phyloP scores from a whole-genome alignment of 2,329 filamentous ascomycete species.

The Trichophyton schoenleinii region DNA sequence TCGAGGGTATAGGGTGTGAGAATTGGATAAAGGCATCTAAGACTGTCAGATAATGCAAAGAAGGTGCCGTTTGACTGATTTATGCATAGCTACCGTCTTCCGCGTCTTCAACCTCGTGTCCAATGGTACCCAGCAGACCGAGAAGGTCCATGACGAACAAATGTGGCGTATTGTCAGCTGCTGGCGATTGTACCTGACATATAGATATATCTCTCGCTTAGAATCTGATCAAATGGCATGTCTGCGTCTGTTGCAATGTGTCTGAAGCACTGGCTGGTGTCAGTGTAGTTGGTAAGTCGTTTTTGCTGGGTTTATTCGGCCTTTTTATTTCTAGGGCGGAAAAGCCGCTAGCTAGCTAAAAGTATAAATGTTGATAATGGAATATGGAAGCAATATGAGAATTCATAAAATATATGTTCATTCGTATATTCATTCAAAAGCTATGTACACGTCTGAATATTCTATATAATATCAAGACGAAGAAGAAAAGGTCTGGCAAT shows the following conservation, averaged over 20 bases:
- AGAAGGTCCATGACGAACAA: slow-evolving; percentile 10
- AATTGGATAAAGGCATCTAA: slow-evolving; percentile 82
- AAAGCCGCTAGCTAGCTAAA: too few species aligned
- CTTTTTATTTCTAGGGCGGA: too few species aligned
- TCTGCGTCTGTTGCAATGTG: too few species aligned
- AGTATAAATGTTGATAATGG: too few species aligned
- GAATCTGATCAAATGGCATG: too few species aligned
- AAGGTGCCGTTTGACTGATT: too few species aligned
- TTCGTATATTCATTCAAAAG: background rate
- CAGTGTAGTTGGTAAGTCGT: too few species aligned
- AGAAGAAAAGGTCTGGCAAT: background rate
- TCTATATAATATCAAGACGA: background rate
- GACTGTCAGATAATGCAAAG: background rate
- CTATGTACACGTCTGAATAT: background rate
- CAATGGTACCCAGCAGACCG: slow-evolving; percentile 17
- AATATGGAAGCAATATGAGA: background rate
- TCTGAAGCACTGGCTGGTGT: too few species aligned
- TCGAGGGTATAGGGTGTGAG: slow-evolving; percentile 58
- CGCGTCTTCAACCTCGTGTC: slow-evolving; percentile 21
- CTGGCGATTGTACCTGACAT: too few species aligned
- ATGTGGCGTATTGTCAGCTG: too few species aligned
- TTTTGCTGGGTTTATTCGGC: too few species aligned
- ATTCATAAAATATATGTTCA: background rate
- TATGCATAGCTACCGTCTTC: slow-evolving; percentile 22
- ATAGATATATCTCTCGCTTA: too few species aligned